Evolutionary conservation across 2,329 filamentous ascomycete genomes (phyloP).

Genomic region (Venturia aucupariae): DNA sequence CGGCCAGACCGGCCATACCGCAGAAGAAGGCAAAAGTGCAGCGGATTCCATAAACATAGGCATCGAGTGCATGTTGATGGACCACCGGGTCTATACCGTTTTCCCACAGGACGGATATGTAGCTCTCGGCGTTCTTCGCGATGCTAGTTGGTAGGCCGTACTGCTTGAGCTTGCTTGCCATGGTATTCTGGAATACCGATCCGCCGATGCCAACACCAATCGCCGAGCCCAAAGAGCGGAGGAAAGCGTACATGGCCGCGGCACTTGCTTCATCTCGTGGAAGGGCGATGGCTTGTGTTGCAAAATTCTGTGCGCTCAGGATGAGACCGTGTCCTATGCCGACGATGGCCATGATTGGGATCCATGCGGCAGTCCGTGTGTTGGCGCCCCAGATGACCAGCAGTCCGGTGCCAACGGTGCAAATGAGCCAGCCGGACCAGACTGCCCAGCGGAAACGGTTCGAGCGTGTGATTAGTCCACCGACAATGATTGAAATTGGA

Average conservation of each 20-base stretch:
- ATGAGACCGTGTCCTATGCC: constrained; percentile 37
- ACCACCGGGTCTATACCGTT: too few relatives aligned
- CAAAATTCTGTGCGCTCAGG: constrained; percentile 31
- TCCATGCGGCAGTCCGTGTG: constrained; percentile 29
- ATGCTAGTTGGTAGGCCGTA: not conserved
- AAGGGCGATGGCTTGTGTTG: constrained; percentile 30
- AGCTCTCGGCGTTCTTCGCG: not conserved
- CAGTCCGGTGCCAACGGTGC: constrained; percentile 28
- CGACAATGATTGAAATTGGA: constrained; percentile 22
- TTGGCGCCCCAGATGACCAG: constrained; percentile 27
- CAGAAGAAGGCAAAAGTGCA: not conserved
- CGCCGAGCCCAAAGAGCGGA: constrained; percentile 36
- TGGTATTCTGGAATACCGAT: constrained; percentile 8
- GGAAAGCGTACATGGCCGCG: constrained; percentile 30
- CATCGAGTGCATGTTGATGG: not conserved
- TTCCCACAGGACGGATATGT: not conserved
- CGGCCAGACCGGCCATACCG: not conserved
- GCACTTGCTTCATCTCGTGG: constrained; percentile 27
- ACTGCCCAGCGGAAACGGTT: constrained; percentile 32
- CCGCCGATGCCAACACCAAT: constrained; percentile 28
- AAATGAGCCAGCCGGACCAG: constrained; percentile 33
- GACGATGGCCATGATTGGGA: constrained; percentile 28
- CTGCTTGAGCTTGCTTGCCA: not conserved
- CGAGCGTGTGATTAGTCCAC: constrained; percentile 21
- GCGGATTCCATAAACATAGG: not conserved